Percentiles rank a stretch among this genome's conserved stretches.
Evolutionary conservation across 1,284 basidiomycete species (phyloP).

Genomic region (Cutaneotrichosporon dermatis): DNA sequence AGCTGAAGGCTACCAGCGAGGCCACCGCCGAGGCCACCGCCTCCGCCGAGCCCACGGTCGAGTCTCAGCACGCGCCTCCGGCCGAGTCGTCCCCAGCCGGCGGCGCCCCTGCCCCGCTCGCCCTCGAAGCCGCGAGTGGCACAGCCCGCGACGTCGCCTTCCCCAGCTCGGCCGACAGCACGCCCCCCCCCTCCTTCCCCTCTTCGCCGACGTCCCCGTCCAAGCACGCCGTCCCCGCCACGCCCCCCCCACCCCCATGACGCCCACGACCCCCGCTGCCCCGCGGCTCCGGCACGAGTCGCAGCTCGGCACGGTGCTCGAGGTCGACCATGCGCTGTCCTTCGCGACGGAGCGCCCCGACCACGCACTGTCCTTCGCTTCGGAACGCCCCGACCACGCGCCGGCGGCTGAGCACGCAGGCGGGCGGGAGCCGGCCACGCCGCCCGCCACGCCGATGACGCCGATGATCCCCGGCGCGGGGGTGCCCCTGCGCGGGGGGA

Average conservation of each 20-base stretch:
- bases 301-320: background rate
- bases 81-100: no score
- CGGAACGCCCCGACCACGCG: no score
- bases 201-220: background rate
- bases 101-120: no score
- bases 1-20: no score
- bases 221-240: background rate
- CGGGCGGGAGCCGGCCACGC: background rate
- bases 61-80: no score
- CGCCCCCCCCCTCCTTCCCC: background rate
- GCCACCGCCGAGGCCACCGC: no score
- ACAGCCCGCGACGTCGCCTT: no score
- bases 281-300: background rate
- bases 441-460: background rate
- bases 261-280: background rate
- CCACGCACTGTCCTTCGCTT: background rate
- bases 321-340: background rate
- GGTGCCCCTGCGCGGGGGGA: background rate
- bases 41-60: no score
- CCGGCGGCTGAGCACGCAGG: no score
- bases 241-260: background rate
- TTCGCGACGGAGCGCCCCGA: no score
- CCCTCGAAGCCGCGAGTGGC: no score
- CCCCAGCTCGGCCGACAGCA: no score
- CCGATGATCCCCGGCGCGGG: background rate